Evolutionary conservation across 352 stramenopile species (phyloP).

Genomic region (Globisporangium echinulatum): DNA sequence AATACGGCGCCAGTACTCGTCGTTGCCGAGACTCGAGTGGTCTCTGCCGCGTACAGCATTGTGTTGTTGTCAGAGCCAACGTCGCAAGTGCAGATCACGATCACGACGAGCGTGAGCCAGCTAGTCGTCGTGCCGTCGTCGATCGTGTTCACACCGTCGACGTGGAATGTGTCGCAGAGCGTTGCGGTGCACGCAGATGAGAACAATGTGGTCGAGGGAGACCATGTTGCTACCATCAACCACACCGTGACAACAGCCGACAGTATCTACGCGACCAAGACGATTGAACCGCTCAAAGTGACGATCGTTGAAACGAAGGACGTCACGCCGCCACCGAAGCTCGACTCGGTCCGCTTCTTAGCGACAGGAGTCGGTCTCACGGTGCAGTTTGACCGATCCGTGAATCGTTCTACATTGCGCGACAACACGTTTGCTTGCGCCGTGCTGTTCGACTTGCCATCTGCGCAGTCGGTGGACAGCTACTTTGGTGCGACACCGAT

Average conservation of each 20-base stretch:
- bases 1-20: conserved; percentile 32
- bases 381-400: conserved; percentile 39
- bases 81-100: conserved; percentile 23
- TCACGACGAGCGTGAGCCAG: conserved; percentile 28
- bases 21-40: conserved; percentile 39
- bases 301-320: conserved; percentile 61
- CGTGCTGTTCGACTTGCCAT: conserved; percentile 50
- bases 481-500: conserved; percentile 31
- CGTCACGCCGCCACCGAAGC: conserved; percentile 43
- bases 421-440: conserved; percentile 37
- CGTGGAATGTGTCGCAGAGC: conserved; percentile 42
- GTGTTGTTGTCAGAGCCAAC: conserved; percentile 40
- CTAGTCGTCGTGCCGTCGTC: conserved; percentile 30
- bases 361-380: conserved; percentile 37
- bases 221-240: conserved; percentile 27
- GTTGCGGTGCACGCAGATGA: conserved; percentile 41
- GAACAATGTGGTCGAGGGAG: conserved; percentile 35
- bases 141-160: conserved; percentile 28
- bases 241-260: conserved; percentile 23
- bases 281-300: conserved; percentile 24
- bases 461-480: conserved; percentile 4
- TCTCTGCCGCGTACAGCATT: conserved; percentile 41
- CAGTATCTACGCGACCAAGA: conserved; percentile 22
- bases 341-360: conserved; percentile 44
- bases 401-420: conserved; percentile 24